Evolutionary conservation across 2,329 filamentous ascomycete genomes (phyloP).

Genomic region (Fusarium anthophilum): DNA sequence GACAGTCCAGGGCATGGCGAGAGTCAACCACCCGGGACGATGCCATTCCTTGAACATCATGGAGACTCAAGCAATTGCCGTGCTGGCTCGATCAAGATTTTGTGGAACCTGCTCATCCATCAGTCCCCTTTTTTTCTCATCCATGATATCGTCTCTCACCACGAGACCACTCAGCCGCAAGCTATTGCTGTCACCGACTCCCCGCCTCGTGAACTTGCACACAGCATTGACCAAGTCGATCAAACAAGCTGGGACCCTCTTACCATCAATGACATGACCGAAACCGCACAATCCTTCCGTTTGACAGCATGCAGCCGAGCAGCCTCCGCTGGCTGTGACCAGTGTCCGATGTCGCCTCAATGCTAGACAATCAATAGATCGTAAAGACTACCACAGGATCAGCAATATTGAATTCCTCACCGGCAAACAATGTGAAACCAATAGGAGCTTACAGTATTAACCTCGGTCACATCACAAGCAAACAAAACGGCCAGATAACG

Average conservation of each 20-base stretch:
- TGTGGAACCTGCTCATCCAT: constrained; percentile 20
- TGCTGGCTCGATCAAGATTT: constrained; percentile 3
- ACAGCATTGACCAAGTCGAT: constrained; percentile 31
- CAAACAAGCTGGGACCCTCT: constrained; percentile 13
- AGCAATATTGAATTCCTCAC: not conserved
- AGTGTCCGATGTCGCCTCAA: not conserved
- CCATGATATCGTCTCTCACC: not conserved
- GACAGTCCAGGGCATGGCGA: not conserved
- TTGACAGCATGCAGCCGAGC: not conserved
- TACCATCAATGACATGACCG: constrained; percentile 4
- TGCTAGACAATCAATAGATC: not conserved
- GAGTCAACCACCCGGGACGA: constrained; percentile 1
- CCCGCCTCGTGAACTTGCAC: constrained; percentile 16
- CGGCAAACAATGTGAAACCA: not conserved
- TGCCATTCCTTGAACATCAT: constrained; percentile 2
- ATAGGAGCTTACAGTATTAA: not conserved
- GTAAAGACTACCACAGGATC: not conserved
- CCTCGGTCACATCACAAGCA: constrained; percentile 19
- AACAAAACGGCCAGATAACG: not conserved
- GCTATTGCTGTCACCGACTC: constrained; percentile 28
- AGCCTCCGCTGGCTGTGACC: not conserved
- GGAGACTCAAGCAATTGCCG: constrained; percentile 6
- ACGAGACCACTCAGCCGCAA: constrained; percentile 31
- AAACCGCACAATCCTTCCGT: constrained; percentile 7
- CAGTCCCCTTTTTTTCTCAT: constrained; percentile 19